Percentiles rank a stretch among this genome's conserved stretches.
These are phyloP conservation scores for Solanum neorickii DNA, from an alignment of 257 asterid species.

Conservation along the genomic window DNA sequence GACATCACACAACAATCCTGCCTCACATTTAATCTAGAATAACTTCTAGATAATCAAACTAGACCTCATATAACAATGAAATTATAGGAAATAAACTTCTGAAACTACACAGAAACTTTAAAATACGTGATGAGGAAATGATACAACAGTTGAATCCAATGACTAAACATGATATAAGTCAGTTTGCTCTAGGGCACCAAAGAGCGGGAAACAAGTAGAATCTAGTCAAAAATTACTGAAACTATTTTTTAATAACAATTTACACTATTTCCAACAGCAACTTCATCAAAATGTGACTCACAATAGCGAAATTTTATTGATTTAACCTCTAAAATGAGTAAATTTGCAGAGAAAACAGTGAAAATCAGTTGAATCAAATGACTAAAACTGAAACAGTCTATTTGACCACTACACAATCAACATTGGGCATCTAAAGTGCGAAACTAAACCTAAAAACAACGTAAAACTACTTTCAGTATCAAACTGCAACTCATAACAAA, in stretches of 20 bases:
- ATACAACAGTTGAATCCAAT: neutral
- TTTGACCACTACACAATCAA: neutral
- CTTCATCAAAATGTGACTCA: neutral
- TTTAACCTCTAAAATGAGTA: neutral
- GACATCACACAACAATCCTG: neutral
- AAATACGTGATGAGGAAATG: neutral
- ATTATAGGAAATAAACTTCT: neutral
- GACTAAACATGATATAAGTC: neutral
- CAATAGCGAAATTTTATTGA: neutral
- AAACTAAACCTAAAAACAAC: neutral
- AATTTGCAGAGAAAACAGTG: neutral
- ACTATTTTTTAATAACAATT: neutral
- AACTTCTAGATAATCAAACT: neutral
- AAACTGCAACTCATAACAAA: neutral
- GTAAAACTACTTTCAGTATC: neutral
- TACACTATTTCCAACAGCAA: neutral
- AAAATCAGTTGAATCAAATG: neutral
- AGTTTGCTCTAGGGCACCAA: neutral
- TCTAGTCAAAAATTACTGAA: neutral
- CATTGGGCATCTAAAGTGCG: neutral
- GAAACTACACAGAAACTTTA: neutral
- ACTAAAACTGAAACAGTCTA: neutral
- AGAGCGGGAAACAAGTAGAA: neutral
- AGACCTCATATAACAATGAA: neutral
- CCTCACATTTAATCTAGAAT: neutral